Conservation (phyloP, 768 basidiomycete species). For the Calvatia gigantea region DNA sequence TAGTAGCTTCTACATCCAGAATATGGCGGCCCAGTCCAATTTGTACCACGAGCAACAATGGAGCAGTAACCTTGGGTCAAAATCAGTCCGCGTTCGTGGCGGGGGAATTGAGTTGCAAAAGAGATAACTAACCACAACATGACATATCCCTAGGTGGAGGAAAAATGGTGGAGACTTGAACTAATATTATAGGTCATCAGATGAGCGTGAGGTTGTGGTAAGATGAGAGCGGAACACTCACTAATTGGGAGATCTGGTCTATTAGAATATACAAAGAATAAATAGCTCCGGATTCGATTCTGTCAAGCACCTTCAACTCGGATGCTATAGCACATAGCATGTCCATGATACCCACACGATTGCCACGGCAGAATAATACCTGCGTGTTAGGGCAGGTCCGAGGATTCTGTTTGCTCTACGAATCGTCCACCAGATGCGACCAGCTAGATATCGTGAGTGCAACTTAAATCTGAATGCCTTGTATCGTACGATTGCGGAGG, state of each 20-base stretch:
- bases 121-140: constrained; percentile 9
- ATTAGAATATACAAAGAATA: constrained; percentile 23
- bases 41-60: not conserved
- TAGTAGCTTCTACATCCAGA: constrained; percentile 1
- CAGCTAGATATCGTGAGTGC: constrained; percentile 24
- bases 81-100: not conserved
- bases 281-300: constrained; percentile 35
- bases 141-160: constrained; percentile 24
- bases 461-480: no score
- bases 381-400: constrained; percentile 23
- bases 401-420: constrained; percentile 22
- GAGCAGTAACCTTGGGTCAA: not conserved
- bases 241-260: not conserved
- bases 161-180: constrained; percentile 10
- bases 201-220: not conserved
- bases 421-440: constrained; percentile 33
- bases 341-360: constrained; percentile 37
- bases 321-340: no score
- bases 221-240: not conserved
- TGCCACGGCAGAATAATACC: constrained; percentile 30
- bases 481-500: no score
- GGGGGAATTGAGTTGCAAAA: not conserved
- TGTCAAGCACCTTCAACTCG: constrained; percentile 16
- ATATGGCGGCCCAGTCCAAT: not conserved
- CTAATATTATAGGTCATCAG: not conserved